Base-by-base conservation (phyloP, 2,329 filamentous ascomycete genomes). In the Arthrobotrys entomopaga region DNA sequence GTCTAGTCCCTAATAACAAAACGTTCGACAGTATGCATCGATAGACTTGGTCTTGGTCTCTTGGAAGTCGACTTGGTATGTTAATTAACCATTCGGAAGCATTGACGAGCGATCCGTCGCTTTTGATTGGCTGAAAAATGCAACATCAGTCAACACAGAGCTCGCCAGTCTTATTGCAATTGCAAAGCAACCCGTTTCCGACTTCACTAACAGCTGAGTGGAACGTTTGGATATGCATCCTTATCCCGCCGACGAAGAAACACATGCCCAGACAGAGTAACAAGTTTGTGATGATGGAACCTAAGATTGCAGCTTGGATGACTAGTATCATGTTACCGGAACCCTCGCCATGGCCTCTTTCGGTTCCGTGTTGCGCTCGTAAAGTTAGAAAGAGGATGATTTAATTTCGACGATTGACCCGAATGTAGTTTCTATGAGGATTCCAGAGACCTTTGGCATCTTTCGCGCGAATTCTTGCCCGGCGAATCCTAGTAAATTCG, bases 301-400 rank as follows among this genome's bases (percentile, higher is more conserved):
- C 92, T 0, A 96, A 83, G 65, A 96, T 93, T 24, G 92, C 92
- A 61, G 91, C 91, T 79, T 92, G 88, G 78, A 96, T 91, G 77
- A 95, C 90, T n/a, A 86, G 84, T 72, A 90, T 74, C 56, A 74
- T 57, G 46, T 74, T 74, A 0, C 50, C 57, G 82, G 75, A 48
- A 81, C 79, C n/a, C 82, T 82, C 10, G 29, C 29, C 29, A 80
- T 78, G 19, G 81, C 79, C 34, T 8, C 50, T 60, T 19, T 38
- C 49, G 5, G 48, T 88, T 80, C 83, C 81, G 59, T 84, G 77
- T 1, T 83, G 81, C 10, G 80, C 81, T 3, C 95, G 84, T 50
- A 96, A 82, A 1, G 93, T 86, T 84, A 94, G 90, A 82, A 96
- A 95, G 29, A 96, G 83, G 53, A 96, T 87, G 66, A 96, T 89